Evolutionary conservation across 139 green algal species (phyloP), one percentile per base, ranked within the genome.

Genomic region (Chlorella sp.): DNA sequence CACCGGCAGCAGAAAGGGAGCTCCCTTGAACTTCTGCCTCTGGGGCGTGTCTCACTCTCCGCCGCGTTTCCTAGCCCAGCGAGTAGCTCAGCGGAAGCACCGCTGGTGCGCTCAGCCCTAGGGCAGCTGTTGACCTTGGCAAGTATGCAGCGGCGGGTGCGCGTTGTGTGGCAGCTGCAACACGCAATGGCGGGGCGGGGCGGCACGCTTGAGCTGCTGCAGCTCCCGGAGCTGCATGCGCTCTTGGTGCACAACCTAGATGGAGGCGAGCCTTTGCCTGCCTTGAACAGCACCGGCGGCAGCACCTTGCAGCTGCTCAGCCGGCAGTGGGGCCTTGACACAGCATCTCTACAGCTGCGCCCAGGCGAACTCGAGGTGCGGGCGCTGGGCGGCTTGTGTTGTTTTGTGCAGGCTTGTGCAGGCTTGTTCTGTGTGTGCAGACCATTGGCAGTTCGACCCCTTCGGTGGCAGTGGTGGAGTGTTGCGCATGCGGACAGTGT

Each of bases 241-340:
- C 7, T 8, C 34, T 34, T 73, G n/a, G 38, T 34, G 16, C 65
- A 73, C 34, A 20, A 44, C 34, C 14, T 73, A 24, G 51, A 60
- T 11, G 51, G 51, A 20, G 51, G 51, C 51, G 13, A 60, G 16
- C 51, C 2, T 3, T 24, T 24, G 65, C 34, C 14, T 0, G 65
- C 65, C 1, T 1, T 3, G 4, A 19, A 4, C 38, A 38, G 65
- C 30, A 40, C 14, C 65, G 34, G 65, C 65, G 34, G n/a, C n/a
- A 38, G n/a, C 65, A 30, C 14, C 14, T 14, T 3, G 38, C 69
- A 75, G 3, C 20, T n/a, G 38, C 17, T 34, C 67, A 75, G 43
- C 41, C 43, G 73, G 73, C 43, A 78, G 28, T 78, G 73, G 73
- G 73, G 73, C 40, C 44, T 78, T 43, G 43, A 54, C 6, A 78